Conservation (phyloP, 495 filamentous ascomycete genomes). For the Tuber calosporum region DNA sequence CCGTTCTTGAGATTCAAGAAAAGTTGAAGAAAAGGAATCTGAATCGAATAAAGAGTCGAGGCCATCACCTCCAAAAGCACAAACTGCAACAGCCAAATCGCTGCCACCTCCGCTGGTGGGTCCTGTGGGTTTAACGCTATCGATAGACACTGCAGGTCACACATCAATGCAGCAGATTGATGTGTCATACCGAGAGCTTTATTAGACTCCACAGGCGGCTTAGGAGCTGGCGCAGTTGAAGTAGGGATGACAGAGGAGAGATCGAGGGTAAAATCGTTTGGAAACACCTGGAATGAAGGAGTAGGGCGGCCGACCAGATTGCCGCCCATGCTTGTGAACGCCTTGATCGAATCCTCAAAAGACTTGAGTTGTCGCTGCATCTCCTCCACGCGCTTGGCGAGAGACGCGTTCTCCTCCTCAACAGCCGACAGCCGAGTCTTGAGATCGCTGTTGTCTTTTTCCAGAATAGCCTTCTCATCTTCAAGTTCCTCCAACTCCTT, state of each 20-base stretch:
- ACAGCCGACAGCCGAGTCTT: conserved; percentile 57
- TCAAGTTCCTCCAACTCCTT: conserved; percentile 87
- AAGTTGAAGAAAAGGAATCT: conserved; percentile 39
- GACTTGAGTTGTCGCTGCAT: conserved; percentile 56
- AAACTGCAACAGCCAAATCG: conserved; percentile 34
- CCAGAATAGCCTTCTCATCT: conserved; percentile 60
- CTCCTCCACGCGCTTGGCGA: conserved; percentile 59
- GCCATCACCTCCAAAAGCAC: conserved; percentile 37
- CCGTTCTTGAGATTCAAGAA: conserved; percentile 38
- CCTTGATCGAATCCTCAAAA: conserved; percentile 45
- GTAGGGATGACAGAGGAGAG: conserved; percentile 49
- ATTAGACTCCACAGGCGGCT: conserved; percentile 34
- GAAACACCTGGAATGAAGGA: not conserved
- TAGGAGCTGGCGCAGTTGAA: conserved; percentile 30
- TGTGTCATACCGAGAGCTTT: conserved; percentile 88
- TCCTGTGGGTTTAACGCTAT: conserved; percentile 13
- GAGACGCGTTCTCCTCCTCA: conserved; percentile 58
- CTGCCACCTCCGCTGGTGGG: conserved; percentile 27
- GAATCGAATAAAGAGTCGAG: conserved; percentile 38
- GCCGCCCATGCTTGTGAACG: conserved; percentile 28
- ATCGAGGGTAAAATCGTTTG: conserved; percentile 46
- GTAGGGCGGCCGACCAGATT: not conserved
- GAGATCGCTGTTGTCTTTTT: conserved; percentile 59
- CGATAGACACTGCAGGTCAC: conserved; percentile 95
- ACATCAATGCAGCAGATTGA: conserved; percentile 99